Evolutionary conservation across 2,329 filamentous ascomycete genomes (phyloP).

Genomic region (Penicillium sp.): DNA sequence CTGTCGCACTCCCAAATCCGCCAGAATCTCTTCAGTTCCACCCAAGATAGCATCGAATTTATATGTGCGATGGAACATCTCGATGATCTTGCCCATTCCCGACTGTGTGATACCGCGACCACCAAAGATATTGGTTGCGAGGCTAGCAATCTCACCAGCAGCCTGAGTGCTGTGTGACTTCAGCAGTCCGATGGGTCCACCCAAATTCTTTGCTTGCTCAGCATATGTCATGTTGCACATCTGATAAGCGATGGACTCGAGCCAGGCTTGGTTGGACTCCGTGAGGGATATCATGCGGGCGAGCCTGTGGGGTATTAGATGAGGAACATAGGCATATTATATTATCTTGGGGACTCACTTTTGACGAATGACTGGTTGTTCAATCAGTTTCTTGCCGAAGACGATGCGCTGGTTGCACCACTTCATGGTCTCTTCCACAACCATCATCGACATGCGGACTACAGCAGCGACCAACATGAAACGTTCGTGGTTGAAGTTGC

Average conservation of each 20-base stretch:
- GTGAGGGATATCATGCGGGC: slow-evolving; percentile 82
- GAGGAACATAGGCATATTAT: background rate
- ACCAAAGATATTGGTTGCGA: slow-evolving; percentile 82
- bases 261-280: slow-evolving; percentile 82
- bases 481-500: slow-evolving; percentile 86
- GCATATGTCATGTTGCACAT: slow-evolving; percentile 83
- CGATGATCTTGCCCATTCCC: slow-evolving; percentile 78
- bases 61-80: slow-evolving; percentile 81
- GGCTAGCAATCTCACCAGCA: slow-evolving; percentile 80
- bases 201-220: slow-evolving; percentile 71
- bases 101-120: slow-evolving; percentile 75
- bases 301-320: slow-evolving; percentile 50
- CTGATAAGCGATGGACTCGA: slow-evolving; percentile 81
- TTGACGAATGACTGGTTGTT: slow-evolving; percentile 76
- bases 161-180: slow-evolving; percentile 76
- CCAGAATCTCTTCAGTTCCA: slow-evolving; percentile 79
- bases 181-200: slow-evolving; percentile 77
- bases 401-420: slow-evolving; percentile 86
- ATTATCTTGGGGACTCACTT: slow-evolving; percentile 55
- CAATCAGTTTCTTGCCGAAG: slow-evolving; percentile 77
- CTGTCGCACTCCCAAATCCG: slow-evolving; percentile 77
- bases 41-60: slow-evolving; percentile 79
- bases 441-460: slow-evolving; percentile 63
- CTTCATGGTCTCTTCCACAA: slow-evolving; percentile 81
- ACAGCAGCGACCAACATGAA: slow-evolving; percentile 71